A percentile compares a stretch with the other conserved stretches of the same genome.
Evolutionary conservation across 2,329 filamentous ascomycete species (phyloP).

Genomic region (Didymella lethalis): DNA sequence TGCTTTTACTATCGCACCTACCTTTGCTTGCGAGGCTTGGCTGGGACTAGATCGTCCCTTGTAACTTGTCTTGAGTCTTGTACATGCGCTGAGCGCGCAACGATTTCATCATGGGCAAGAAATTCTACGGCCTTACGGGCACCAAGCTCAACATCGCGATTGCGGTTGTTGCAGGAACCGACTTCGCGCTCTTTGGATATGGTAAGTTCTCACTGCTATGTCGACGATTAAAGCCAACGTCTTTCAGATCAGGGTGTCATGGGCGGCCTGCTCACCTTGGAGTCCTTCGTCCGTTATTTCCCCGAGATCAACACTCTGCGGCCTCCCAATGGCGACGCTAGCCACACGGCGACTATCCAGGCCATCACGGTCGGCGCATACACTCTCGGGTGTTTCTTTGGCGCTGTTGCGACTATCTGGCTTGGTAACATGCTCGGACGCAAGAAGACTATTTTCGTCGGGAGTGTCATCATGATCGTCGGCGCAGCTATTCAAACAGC

Average conservation of each 20-base stretch:
- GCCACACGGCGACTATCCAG: slow-evolving; percentile 53
- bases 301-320: slow-evolving; percentile 53
- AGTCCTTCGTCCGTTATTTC: slow-evolving; percentile 62
- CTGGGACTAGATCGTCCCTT: slow-evolving; percentile 3
- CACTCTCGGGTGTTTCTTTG: slow-evolving; percentile 56
- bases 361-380: slow-evolving; percentile 52
- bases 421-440: slow-evolving; percentile 67
- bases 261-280: slow-evolving; percentile 71
- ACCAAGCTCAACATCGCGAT: slow-evolving; percentile 71
- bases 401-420: slow-evolving; percentile 54
- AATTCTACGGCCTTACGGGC: slow-evolving; percentile 72
- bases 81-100: slow-evolving; percentile 7
- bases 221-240: neutral
- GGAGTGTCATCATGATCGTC: slow-evolving; percentile 65
- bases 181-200: slow-evolving; percentile 72
- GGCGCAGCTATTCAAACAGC: slow-evolving; percentile 67
- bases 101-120: slow-evolving; percentile 29
- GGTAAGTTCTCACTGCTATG: slow-evolving; percentile 58
- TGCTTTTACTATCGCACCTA: neutral
- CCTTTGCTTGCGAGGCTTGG: slow-evolving; percentile 9
- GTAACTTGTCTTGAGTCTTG: slow-evolving; percentile 13
- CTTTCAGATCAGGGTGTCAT: slow-evolving; percentile 60
- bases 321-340: slow-evolving; percentile 41
- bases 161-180: slow-evolving; percentile 73
- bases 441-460: slow-evolving; percentile 66